Evolutionary conservation across 176 grass and related monocot genomes (phyloP), one percentile per base, ranked within the genome.

Genomic region (Triticum urartu): DNA sequence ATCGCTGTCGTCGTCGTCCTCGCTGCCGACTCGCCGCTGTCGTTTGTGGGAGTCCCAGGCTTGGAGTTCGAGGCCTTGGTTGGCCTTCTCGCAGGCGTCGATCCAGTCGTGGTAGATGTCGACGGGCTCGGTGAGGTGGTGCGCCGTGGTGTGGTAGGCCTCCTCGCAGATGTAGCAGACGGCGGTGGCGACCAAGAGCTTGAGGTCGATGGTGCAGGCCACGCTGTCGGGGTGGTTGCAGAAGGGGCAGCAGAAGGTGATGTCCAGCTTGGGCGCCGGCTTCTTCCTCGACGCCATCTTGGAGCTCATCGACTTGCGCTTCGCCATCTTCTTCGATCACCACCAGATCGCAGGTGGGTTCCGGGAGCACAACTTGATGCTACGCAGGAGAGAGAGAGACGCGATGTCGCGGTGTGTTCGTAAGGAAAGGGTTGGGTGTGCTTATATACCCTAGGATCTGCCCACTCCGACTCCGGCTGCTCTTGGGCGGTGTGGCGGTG

Each of bases 51-150:
- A 54, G 5, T 54, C 50, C 50, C 0, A 0, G 50, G 15, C 50
- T 4, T 45, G 42, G 42, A 45, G 42, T 45, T 58, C 18, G 18
- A 58, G 0, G 28, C 0, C 42, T 0, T 68, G 25, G 64, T 83
- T 90, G 80, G 32, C 79, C 5, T 2, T 15, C 54, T 89, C 56
- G 59, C 81, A 89, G 6, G 60, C 64, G 82, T 85, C 82, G 75
- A 89, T 52, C 87, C 81, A 85, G 52, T 89, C 87, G 66, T 20
- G 22, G 75, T 89, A 89, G 65, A 89, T 25, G 42, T 89, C 82
- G 81, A 89, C 14, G 82, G 50, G 50, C 50, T 54, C 50, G 50
- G 50, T 54, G 50, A 54, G 50, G 50, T 54, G 2, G 50, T 54
- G 87, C 82, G 61, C 47, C 3, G 0, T 4, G 77, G 87, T 89